phyloP scores from a whole-genome alignment of 140 eudicot species.

The Stevia rebaudiana region DNA sequence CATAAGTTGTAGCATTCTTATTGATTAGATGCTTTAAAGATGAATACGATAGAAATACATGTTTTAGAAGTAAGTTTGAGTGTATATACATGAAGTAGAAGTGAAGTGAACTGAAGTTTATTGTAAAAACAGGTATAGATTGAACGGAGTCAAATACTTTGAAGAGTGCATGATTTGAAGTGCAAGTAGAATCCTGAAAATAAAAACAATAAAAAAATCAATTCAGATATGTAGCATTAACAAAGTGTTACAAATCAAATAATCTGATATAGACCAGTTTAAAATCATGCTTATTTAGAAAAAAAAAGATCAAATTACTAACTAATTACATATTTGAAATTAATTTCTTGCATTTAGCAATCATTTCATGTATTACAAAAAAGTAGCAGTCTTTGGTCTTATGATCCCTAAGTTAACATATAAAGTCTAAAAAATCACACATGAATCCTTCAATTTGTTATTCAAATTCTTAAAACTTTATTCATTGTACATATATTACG shows the following conservation, averaged over 20 bases:
- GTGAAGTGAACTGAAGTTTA: slow-evolving; percentile 53
- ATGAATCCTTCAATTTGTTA: not conserved
- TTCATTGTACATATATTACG: not conserved
- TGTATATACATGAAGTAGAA: slow-evolving; percentile 48
- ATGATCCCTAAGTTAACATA: not conserved
- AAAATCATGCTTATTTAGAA: not conserved
- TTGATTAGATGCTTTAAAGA: not conserved
- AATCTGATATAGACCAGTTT: not conserved
- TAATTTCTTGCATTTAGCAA: not conserved
- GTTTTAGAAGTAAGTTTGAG: slow-evolving; percentile 37
- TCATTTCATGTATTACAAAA: not conserved
- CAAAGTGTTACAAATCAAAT: not conserved
- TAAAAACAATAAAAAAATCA: not conserved
- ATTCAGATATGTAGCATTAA: not conserved
- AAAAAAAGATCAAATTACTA: not conserved
- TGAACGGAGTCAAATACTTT: slow-evolving; percentile 36
- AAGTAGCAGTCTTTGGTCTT: not conserved
- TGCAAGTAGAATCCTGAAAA: slow-evolving; percentile 39
- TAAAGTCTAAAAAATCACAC: not conserved
- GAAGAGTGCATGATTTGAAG: slow-evolving; percentile 33
- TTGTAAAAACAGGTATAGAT: slow-evolving; percentile 39
- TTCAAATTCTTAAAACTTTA: not conserved
- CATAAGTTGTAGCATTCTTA: not conserved
- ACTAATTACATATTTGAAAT: not conserved
- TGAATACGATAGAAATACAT: slow-evolving; percentile 17